Base-by-base conservation (phyloP, 2,329 filamentous ascomycete species). In the Stagonosporopsis cucurbitacearum region DNA sequence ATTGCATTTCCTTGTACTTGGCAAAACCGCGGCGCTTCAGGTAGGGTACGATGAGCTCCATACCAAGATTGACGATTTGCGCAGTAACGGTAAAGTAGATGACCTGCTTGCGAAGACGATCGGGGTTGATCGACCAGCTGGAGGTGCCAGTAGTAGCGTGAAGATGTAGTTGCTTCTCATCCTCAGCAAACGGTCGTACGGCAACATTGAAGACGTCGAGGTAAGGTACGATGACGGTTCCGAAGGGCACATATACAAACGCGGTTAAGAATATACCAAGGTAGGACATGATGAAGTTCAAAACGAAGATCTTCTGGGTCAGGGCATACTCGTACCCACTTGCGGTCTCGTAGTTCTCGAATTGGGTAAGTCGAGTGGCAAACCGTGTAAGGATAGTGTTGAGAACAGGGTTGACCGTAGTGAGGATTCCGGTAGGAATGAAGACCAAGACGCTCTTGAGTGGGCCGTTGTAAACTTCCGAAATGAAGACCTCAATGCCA, bases 261-360 rank as follows among this genome's bases (percentile, higher is more conserved):
- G 93, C 91, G 0, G 93, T 97, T 17, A 98, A 84, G 70, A 96
- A 88, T 43, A 73, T 88, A 1, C 92, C 90, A 48, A 96, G 86
- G 73, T 97, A 98, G 0, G 93, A 96, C 6, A 92, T 96, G 77
- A 98, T 94, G 77, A 97, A 96, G 79, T 97, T 96, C 69, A 98
- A 85, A 13, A 98, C 87, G 69, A 99, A 98, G 30, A 96, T 89
- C 80, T 99, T 99, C 55, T 91, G 88, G 0, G 95, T 91, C 71
- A 96, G 85, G 1, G 93, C 90, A 19, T 90, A 86, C 57, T 96
- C 87, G 68, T 96, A 90, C 13, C 88, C 88, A 63, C 93, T 91
- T 54, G 90, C 84, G 0, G 92, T 98, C 66, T 93, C 90, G 73
- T 98, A 96, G 71, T 99, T 99, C 71, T 99, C 95, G 63, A 87